Conservation (phyloP, 2,329 filamentous ascomycete species). For the Daldinia eschscholtzii region DNA sequence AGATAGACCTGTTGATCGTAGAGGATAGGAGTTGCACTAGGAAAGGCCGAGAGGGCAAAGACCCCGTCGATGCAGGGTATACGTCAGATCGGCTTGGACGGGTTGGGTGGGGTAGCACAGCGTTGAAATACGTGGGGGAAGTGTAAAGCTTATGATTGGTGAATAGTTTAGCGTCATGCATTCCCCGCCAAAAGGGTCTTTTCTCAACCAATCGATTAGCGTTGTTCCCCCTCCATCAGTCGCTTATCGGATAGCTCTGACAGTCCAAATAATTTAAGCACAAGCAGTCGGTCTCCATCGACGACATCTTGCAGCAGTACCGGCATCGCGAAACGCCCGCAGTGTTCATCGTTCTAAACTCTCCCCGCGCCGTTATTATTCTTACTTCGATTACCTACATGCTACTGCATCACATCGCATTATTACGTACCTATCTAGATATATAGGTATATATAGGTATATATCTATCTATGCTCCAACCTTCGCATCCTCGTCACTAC, state of each 20-base stretch:
- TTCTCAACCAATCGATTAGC: slow-evolving; percentile 24
- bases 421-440: too few relatives aligned
- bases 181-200: slow-evolving; percentile 29
- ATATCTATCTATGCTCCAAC: neutral
- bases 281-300: slow-evolving; percentile 18
- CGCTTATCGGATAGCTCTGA: slow-evolving; percentile 29
- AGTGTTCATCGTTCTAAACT: slow-evolving; percentile 21
- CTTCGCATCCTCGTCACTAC: neutral
- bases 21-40: neutral
- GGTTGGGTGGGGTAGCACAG: slow-evolving; percentile 16
- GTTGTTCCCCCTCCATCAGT: slow-evolving; percentile 30
- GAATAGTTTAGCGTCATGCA: slow-evolving; percentile 19
- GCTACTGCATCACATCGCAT: slow-evolving; percentile 10
- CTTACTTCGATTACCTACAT: neutral
- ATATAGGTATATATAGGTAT: too few relatives aligned
- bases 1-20: neutral
- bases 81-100: slow-evolving; percentile 34
- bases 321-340: slow-evolving; percentile 5
- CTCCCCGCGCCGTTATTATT: slow-evolving; percentile 3
- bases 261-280: slow-evolving; percentile 4
- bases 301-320: slow-evolving; percentile 43
- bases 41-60: neutral
- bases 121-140: neutral
- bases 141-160: slow-evolving; percentile 21
- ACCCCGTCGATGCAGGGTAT: slow-evolving; percentile 4